Evolutionary conservation across 2,329 filamentous ascomycete genomes (phyloP).

Genomic region (Didymella glomerata): DNA sequence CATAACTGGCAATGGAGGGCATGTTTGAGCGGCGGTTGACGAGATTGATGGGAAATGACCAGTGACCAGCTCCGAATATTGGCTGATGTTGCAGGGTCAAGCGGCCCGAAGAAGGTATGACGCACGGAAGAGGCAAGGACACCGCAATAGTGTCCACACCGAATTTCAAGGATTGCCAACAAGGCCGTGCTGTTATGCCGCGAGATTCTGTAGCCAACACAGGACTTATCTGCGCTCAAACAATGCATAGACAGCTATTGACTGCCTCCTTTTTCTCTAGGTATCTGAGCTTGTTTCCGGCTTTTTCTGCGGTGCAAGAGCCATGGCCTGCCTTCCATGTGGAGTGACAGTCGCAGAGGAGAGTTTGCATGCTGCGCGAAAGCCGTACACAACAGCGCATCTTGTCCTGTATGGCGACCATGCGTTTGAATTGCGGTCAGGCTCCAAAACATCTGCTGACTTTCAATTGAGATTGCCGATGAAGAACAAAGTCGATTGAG

Average conservation of each 20-base stretch:
- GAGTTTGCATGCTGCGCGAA: not conserved
- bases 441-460: not conserved
- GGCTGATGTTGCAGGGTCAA: slow-evolving; percentile 21
- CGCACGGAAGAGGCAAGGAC: slow-evolving; percentile 18
- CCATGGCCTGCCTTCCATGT: not conserved
- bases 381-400: not conserved
- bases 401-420: not conserved
- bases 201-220: too few species aligned
- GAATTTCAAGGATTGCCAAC: slow-evolving; percentile 1
- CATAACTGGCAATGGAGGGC: not conserved
- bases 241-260: too few species aligned
- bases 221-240: too few species aligned
- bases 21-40: not conserved
- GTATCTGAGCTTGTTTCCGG: too few species aligned
- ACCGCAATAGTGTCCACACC: slow-evolving; percentile 5
- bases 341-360: not conserved
- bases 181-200: slow-evolving; percentile 12
- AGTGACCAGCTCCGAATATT: slow-evolving; percentile 17
- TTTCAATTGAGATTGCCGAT: not conserved
- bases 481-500: not conserved
- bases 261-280: too few species aligned
- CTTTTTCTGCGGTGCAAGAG: too few species aligned
- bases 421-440: not conserved
- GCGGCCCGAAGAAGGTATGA: slow-evolving; percentile 18
- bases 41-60: slow-evolving; percentile 3